These are phyloP conservation scores for Solanum chiquidenum DNA, from an alignment of 257 asterid species.

Conservation along the genomic window DNA sequence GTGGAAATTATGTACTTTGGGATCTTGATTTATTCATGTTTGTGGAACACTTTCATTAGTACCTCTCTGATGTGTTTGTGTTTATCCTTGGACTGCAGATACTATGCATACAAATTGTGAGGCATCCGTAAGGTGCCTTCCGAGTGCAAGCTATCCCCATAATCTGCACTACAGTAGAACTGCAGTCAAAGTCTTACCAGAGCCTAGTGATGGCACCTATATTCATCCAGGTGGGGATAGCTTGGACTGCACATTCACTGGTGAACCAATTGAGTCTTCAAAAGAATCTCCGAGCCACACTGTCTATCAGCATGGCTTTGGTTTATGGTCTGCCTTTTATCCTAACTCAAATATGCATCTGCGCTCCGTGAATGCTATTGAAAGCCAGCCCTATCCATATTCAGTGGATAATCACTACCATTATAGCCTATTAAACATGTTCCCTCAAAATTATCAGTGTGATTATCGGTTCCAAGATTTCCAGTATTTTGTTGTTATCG, in stretches of 20 bases:
- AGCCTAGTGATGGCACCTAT: conserved; percentile 27
- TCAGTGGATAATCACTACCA: conserved; percentile 44
- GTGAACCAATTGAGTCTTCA: conserved; percentile 32
- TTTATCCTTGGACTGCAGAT: conserved; percentile 29
- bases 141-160: conserved; percentile 37
- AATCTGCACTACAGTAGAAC: conserved; percentile 28
- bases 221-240: conserved; percentile 31
- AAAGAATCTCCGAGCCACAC: conserved; percentile 26
- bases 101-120: conserved; percentile 35
- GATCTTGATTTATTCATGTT: not conserved
- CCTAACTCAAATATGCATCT: conserved; percentile 29
- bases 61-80: not conserved
- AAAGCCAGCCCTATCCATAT: conserved; percentile 41
- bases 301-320: conserved; percentile 26
- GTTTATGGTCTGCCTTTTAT: conserved; percentile 38
- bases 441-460: conserved; percentile 31
- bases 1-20: not conserved
- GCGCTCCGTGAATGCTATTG: conserved; percentile 38
- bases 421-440: conserved; percentile 36
- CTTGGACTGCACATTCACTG: conserved; percentile 21
- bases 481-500: conserved; percentile 73
- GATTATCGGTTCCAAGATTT: conserved; percentile 55
- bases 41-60: not conserved
- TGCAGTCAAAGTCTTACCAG: conserved; percentile 29
- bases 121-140: conserved; percentile 56